phyloP scores from a whole-genome alignment of 768 basidiomycete genomes.

The Podaxis sp. region DNA sequence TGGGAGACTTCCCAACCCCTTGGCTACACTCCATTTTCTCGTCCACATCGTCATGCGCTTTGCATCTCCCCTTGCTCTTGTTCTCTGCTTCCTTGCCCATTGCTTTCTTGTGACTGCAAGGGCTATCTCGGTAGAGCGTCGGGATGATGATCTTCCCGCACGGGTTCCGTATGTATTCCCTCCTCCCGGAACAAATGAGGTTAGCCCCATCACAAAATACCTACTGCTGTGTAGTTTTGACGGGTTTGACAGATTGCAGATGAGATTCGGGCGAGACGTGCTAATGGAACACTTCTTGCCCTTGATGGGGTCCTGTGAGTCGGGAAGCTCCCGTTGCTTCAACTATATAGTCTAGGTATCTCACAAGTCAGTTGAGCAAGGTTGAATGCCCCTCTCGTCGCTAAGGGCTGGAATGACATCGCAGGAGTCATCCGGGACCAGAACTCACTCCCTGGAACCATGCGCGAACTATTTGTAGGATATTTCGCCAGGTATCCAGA shows the following conservation, averaged over 20 bases:
- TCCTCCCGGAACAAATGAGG: conserved; percentile 26
- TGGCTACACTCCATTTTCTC: not conserved
- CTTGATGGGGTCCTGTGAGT: conserved; percentile 35
- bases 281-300: conserved; percentile 30
- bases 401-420: conserved; percentile 46
- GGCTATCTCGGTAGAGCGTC: conserved; percentile 9
- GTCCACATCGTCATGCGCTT: not conserved
- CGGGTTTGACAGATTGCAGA: conserved; percentile 28
- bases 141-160: conserved; percentile 35
- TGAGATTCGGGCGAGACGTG: conserved; percentile 28
- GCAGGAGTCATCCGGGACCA: conserved; percentile 44
- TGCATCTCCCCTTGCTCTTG: not conserved
- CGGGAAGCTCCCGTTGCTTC: not conserved
- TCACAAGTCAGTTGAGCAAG: not conserved
- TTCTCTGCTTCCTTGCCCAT: not conserved
- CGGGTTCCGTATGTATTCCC: conserved; percentile 41
- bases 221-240: not conserved
- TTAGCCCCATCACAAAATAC: conserved; percentile 4
- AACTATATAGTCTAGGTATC: not conserved
- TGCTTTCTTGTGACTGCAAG: not conserved
- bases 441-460: conserved; percentile 41
- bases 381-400: conserved; percentile 31
- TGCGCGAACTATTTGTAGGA: conserved; percentile 48
- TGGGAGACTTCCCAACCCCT: not conserved
- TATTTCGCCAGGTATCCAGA: not conserved